These are phyloP conservation scores for Salvia miltiorrhiza DNA, from an alignment of 257 asterid genomes.

Conservation along the genomic window DNA sequence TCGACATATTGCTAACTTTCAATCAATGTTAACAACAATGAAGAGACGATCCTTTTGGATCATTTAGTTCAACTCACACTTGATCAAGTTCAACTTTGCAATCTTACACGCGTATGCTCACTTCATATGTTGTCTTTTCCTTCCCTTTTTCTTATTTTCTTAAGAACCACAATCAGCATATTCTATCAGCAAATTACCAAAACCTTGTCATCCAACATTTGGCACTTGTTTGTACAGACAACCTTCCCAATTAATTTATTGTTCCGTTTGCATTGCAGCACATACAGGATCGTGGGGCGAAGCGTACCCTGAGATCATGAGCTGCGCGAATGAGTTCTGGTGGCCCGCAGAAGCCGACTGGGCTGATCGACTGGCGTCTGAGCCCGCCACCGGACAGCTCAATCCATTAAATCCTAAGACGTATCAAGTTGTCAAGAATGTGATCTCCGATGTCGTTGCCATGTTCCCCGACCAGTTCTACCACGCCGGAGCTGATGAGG, in stretches of 20 bases:
- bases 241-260: neutral
- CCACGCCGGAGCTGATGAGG: slow-evolving; percentile 87
- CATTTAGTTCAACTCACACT: too few species aligned
- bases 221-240: too few species aligned
- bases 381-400: slow-evolving; percentile 89
- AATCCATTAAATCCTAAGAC: slow-evolving; percentile 72
- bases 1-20: too few species aligned
- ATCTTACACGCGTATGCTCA: too few species aligned
- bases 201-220: too few species aligned
- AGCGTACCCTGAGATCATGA: slow-evolving; percentile 78
- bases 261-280: slow-evolving; percentile 38
- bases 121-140: too few species aligned
- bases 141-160: too few species aligned
- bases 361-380: slow-evolving; percentile 65
- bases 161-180: too few species aligned
- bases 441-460: slow-evolving; percentile 41
- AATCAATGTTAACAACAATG: too few species aligned
- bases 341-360: slow-evolving; percentile 61
- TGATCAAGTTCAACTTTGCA: too few species aligned
- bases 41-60: too few species aligned
- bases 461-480: slow-evolving; percentile 79
- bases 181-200: too few species aligned
- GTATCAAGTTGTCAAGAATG: slow-evolving; percentile 63
- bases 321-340: slow-evolving; percentile 83
- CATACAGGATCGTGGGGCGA: slow-evolving; percentile 88